A percentile compares a stretch with the other conserved stretches of the same genome.
phyloP scores from a whole-genome alignment of 768 basidiomycete genomes.

The Termitomyces sp. region DNA sequence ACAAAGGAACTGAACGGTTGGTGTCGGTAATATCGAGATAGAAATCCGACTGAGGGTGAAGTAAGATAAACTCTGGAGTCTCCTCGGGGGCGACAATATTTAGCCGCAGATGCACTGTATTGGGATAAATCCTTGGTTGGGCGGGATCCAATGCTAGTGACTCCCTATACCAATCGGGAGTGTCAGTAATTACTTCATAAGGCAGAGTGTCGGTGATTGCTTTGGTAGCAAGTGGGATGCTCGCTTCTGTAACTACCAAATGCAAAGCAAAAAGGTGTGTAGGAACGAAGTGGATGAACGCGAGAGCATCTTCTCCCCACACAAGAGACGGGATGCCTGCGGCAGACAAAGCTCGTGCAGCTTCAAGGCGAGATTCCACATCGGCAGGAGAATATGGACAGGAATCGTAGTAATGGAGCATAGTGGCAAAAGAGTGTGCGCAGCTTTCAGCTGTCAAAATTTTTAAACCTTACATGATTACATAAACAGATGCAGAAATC shows the following conservation, averaged over 20 bases:
- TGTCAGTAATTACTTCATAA: background rate
- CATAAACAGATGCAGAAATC: no score
- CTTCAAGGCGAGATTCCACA: background rate
- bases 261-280: conserved; percentile 14
- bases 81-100: background rate
- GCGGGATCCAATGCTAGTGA: background rate
- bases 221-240: no score
- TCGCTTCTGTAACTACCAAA: no score
- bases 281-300: conserved; percentile 20
- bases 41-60: conserved; percentile 14
- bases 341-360: background rate
- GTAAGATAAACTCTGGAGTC: conserved; percentile 7
- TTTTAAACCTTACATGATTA: no score
- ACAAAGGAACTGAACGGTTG: conserved; percentile 10
- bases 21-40: conserved; percentile 11
- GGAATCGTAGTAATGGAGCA: no score
- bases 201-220: no score
- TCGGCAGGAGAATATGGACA: background rate
- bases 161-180: background rate
- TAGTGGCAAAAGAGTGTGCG: no score
- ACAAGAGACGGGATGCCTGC: conserved; percentile 7
- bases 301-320: conserved; percentile 21
- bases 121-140: background rate
- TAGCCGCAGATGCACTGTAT: background rate
- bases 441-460: no score